Evolutionary conservation across 179 eudicot genomes (phyloP).

Genomic region (Silene vulgaris): DNA sequence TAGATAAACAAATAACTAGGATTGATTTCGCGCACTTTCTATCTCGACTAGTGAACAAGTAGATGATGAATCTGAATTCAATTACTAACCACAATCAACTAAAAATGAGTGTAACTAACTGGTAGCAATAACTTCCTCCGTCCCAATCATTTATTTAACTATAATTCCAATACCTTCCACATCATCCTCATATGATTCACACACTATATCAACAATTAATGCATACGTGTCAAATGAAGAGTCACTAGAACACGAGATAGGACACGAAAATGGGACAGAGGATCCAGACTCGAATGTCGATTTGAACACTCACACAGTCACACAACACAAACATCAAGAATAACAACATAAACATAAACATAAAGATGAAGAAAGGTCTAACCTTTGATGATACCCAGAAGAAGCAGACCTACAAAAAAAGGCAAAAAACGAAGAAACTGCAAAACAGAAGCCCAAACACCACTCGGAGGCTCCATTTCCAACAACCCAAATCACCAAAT

Average conservation of each 20-base stretch:
- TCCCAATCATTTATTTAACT: not conserved
- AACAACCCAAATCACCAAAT: not conserved
- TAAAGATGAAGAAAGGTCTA: not conserved
- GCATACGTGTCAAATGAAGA: too few relatives aligned
- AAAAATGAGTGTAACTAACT: not conserved
- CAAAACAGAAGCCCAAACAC: slow-evolving; percentile 65
- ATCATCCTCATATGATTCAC: too few relatives aligned
- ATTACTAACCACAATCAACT: not conserved
- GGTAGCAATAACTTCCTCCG: not conserved
- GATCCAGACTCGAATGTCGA: too few relatives aligned
- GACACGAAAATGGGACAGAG: too few relatives aligned
- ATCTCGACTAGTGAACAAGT: not conserved
- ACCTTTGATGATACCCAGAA: slow-evolving; percentile 86
- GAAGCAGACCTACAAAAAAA: slow-evolving; percentile 75
- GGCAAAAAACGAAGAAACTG: slow-evolving; percentile 78
- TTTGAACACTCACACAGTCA: too few relatives aligned
- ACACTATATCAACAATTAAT: too few relatives aligned
- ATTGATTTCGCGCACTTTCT: not conserved
- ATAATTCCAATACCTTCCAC: too few relatives aligned
- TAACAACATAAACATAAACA: not conserved
- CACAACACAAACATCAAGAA: too few relatives aligned
- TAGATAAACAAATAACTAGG: not conserved
- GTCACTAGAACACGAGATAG: too few relatives aligned
- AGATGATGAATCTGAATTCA: not conserved
- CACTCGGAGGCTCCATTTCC: slow-evolving; percentile 77